Conservation (phyloP, 306 rosid species). For the Vigna reflexopilosa region DNA sequence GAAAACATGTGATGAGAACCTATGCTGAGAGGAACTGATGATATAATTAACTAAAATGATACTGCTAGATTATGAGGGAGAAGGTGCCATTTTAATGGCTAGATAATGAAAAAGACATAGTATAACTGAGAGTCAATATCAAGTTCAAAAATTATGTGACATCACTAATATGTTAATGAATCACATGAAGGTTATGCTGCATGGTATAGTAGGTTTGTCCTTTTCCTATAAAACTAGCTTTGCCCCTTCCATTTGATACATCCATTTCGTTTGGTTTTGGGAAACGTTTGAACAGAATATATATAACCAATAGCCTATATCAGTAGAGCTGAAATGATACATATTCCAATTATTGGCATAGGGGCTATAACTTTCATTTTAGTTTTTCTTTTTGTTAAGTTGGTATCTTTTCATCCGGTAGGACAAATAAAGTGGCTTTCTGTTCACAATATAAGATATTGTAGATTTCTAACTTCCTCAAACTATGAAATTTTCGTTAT, state of each 20-base stretch:
- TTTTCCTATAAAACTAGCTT: not conserved
- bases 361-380: conserved; percentile 5
- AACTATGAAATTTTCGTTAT: not conserved
- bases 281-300: conserved; percentile 10
- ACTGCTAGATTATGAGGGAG: not conserved
- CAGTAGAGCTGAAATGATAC: conserved; percentile 10
- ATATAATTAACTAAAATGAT: not conserved
- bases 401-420: not conserved
- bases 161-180: not conserved
- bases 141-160: not conserved
- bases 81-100: not conserved
- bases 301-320: not conserved
- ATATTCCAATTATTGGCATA: conserved; percentile 27
- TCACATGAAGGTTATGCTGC: not conserved
- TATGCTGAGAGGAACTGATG: not conserved
- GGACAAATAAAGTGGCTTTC: not conserved
- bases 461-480: not conserved
- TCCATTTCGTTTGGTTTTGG: not conserved
- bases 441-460: not conserved
- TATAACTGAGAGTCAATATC: not conserved
- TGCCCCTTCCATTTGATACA: not conserved
- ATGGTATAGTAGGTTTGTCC: not conserved
- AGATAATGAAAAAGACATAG: not conserved
- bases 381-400: not conserved
- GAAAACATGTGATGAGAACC: not conserved